These are phyloP conservation scores for Podaxis carcinomalis DNA, from an alignment of 768 basidiomycete genomes.

Conservation along the genomic window DNA sequence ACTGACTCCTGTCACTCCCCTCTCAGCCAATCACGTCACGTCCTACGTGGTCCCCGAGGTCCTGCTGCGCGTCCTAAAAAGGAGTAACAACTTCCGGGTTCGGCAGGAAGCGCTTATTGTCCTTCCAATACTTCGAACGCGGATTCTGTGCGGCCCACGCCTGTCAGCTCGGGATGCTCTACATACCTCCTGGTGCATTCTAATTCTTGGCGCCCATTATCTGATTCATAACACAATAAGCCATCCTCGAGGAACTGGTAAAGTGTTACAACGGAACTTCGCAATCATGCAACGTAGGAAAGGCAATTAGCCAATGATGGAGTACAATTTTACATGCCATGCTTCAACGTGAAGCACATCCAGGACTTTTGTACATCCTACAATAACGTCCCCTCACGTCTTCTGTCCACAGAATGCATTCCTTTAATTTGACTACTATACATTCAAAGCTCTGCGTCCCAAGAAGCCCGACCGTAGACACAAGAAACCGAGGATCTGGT, in stretches of 20 bases:
- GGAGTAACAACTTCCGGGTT: background rate
- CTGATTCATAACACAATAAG: background rate
- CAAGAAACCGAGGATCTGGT: background rate
- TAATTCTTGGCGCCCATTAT: background rate
- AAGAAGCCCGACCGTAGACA: background rate
- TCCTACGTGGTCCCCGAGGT: background rate
- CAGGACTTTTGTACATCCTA: background rate
- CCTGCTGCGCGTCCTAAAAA: conserved; percentile 2
- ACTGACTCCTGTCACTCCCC: background rate
- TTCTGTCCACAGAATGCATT: background rate
- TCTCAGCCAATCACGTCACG: background rate
- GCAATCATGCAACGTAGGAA: background rate
- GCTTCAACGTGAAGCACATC: background rate
- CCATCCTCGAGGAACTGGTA: background rate
- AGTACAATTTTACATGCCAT: too few species aligned
- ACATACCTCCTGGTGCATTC: background rate
- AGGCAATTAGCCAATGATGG: background rate
- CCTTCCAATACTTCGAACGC: background rate
- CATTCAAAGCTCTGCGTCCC: background rate
- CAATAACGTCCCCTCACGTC: background rate
- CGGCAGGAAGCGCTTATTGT: background rate
- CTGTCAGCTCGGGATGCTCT: background rate
- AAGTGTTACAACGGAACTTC: background rate
- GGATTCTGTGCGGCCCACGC: background rate
- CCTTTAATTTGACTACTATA: background rate